Conservation (phyloP, 768 basidiomycete species). For the Obba rivulosa region DNA sequence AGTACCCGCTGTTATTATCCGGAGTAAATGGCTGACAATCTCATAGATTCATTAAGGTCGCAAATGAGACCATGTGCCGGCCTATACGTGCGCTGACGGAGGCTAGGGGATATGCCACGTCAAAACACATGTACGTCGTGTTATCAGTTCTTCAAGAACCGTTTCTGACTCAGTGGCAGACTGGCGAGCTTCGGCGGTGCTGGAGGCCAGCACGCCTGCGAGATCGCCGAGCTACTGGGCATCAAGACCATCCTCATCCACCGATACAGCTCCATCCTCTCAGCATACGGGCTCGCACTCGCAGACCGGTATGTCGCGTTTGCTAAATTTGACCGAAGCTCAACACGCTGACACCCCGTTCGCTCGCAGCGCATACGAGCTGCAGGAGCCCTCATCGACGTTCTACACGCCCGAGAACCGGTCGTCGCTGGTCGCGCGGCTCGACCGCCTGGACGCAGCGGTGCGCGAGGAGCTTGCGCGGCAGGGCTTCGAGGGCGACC, state of each 20-base stretch:
- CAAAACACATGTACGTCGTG: slow-evolving; percentile 56
- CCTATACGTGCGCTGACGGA: slow-evolving; percentile 91
- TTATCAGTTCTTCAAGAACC: slow-evolving; percentile 7
- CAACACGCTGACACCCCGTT: background rate
- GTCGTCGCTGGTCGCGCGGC: slow-evolving; percentile 48
- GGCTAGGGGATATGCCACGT: slow-evolving; percentile 78
- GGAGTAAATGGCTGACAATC: background rate
- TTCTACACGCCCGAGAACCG: slow-evolving; percentile 64
- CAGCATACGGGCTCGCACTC: slow-evolving; percentile 90
- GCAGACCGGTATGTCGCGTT: slow-evolving; percentile 56
- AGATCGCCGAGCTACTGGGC: slow-evolving; percentile 80
- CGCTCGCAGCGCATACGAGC: slow-evolving; percentile 64
- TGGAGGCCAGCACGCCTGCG: slow-evolving; percentile 90
- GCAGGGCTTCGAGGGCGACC: slow-evolving; percentile 76
- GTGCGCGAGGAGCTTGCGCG: slow-evolving; percentile 63
- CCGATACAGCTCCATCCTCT: slow-evolving; percentile 87
- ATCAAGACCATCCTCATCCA: slow-evolving; percentile 88
- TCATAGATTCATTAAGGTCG: slow-evolving; percentile 85
- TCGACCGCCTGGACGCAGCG: slow-evolving; percentile 60
- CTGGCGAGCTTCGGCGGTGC: slow-evolving; percentile 87
- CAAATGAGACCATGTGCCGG: slow-evolving; percentile 94
- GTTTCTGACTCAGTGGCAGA: slow-evolving; percentile 29
- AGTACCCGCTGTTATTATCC: background rate
- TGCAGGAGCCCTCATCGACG: slow-evolving; percentile 85
- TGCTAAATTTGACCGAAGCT: background rate